Evolutionary conservation across 129 eudicot genomes (phyloP).

Genomic region (Flaveria robusta): DNA sequence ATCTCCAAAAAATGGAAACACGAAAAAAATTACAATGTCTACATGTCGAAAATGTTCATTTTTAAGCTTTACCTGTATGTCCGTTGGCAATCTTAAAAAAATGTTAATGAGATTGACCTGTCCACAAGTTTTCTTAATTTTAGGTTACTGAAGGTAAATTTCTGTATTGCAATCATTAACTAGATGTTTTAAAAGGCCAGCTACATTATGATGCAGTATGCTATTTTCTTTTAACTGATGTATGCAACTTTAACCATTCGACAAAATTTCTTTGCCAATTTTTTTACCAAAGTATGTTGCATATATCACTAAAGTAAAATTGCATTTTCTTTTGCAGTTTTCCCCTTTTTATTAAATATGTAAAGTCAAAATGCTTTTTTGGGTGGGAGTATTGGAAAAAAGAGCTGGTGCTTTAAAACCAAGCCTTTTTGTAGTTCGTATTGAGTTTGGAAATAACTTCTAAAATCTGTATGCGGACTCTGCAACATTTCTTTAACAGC

Average conservation of each 20-base stretch:
- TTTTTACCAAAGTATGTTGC: not conserved
- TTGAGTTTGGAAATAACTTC: not conserved
- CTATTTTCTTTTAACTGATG: not conserved
- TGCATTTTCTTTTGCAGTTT: not conserved
- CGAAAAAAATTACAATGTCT: not conserved
- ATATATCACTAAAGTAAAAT: not conserved
- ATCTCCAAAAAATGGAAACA: not conserved
- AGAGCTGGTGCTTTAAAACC: not conserved
- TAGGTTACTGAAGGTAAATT: not conserved
- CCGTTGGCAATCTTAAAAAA: not conserved
- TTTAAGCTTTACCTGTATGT: not conserved
- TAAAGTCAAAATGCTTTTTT: not conserved
- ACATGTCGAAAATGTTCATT: not conserved
- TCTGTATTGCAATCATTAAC: not conserved
- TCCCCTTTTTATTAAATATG: not conserved
- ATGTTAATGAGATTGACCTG: not conserved
- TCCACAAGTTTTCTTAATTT: not conserved
- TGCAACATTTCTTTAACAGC: slow-evolving; percentile 36
- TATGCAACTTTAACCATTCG: not conserved
- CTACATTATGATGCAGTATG: not conserved
- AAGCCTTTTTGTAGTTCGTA: not conserved
- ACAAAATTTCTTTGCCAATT: not conserved
- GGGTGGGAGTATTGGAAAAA: not conserved
- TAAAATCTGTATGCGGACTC: slow-evolving; percentile 4
- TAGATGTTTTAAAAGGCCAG: not conserved